These are phyloP conservation scores for Leishmania gerbilli DNA, from an alignment of 208 protist genomes.

Conservation along the genomic window DNA sequence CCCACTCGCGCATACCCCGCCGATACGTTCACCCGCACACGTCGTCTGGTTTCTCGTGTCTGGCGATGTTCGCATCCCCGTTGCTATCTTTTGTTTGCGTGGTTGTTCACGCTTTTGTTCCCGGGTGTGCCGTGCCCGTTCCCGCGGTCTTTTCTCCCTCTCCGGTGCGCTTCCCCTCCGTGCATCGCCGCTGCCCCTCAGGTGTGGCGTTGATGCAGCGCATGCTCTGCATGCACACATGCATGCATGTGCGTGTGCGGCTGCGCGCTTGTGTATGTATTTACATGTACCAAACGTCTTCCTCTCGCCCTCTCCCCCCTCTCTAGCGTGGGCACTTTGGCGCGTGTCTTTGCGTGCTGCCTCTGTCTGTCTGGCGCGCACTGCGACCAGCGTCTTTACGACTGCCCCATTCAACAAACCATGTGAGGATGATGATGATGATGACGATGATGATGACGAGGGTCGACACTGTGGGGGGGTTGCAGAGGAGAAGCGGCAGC, in stretches of 20 bases:
- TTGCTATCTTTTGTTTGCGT: neutral
- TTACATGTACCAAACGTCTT: slow-evolving; percentile 4
- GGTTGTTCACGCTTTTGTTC: neutral
- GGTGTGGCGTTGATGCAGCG: neutral
- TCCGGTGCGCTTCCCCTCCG: neutral
- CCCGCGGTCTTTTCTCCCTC: neutral
- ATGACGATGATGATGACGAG: neutral
- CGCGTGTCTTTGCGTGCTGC: neutral
- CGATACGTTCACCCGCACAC: neutral
- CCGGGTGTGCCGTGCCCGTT: neutral
- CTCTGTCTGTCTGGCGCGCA: neutral
- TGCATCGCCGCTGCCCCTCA: neutral
- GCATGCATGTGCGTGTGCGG: neutral
- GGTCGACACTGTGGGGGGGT: neutral
- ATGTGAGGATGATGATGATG: neutral
- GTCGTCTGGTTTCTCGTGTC: neutral
- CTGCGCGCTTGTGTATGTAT: neutral
- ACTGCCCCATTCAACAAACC: neutral
- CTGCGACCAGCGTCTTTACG: neutral
- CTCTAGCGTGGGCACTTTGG: neutral
- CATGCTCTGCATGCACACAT: neutral
- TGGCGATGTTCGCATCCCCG: neutral
- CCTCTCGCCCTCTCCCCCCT: slow-evolving; percentile 4
- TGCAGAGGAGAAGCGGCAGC: neutral
- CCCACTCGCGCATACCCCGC: neutral